Evolutionary conservation across 495 filamentous ascomycete species (phyloP).

Genomic region (Neurospora sublineolata): DNA sequence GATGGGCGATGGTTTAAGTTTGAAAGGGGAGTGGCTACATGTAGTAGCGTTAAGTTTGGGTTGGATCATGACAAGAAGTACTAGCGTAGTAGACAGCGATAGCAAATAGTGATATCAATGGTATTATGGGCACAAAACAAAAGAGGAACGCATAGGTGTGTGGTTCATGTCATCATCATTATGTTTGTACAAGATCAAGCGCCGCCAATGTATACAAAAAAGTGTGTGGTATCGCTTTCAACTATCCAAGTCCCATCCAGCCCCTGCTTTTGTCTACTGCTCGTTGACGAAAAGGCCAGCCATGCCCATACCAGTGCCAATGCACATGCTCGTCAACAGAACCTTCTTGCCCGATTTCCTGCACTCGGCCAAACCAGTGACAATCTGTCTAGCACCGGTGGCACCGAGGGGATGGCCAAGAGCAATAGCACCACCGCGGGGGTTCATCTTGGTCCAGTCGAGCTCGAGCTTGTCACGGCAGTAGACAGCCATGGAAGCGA

Average conservation of each 20-base stretch:
- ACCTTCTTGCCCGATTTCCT: constrained; percentile 72
- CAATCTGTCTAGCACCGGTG: constrained; percentile 71
- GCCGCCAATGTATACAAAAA: neutral
- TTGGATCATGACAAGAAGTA: neutral
- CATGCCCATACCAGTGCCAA: constrained; percentile 74
- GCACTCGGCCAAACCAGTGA: constrained; percentile 73
- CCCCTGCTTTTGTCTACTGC: constrained; percentile 25
- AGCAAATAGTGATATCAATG: neutral
- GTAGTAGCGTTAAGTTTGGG: neutral
- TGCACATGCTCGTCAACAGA: constrained; percentile 77
- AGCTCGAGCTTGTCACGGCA: constrained; percentile 67
- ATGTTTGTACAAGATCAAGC: neutral
- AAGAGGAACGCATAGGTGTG: neutral
- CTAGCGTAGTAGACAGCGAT: neutral
- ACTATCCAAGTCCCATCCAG: neutral
- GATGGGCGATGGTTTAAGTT: neutral
- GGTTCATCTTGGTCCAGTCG: constrained; percentile 79
- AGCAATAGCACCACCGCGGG: constrained; percentile 67
- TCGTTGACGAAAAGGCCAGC: constrained; percentile 78
- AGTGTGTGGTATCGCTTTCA: neutral
- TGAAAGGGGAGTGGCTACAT: neutral
- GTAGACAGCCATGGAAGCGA: constrained; percentile 95
- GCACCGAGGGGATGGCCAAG: constrained; percentile 74
- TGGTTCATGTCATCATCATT: neutral
- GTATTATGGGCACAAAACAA: neutral